Evolutionary conservation across 192 early-diverging fungal species (phyloP).

Genomic region (Glomus cerebriforme): DNA sequence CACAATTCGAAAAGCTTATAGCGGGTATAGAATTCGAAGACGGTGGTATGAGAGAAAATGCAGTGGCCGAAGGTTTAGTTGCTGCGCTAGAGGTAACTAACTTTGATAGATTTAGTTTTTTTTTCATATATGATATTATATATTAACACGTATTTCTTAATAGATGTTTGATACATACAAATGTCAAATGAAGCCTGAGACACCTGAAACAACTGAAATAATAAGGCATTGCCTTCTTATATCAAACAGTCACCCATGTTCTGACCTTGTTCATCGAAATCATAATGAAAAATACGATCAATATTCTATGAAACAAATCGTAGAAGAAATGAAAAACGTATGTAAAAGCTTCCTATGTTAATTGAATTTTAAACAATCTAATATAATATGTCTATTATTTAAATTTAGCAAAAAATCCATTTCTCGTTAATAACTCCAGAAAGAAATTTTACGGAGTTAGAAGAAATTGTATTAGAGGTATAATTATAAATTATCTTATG

Average conservation of each 20-base stretch:
- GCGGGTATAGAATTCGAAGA: slow-evolving; percentile 41
- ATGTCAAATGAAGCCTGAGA: background rate
- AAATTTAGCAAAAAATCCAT: slow-evolving; percentile 36
- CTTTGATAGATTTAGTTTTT: background rate
- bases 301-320: slow-evolving; percentile 43
- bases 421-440: slow-evolving; percentile 46
- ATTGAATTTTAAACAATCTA: background rate
- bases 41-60: slow-evolving; percentile 52
- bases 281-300: slow-evolving; percentile 49
- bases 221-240: slow-evolving; percentile 53
- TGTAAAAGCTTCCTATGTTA: background rate
- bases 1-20: slow-evolving; percentile 43
- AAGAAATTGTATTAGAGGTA: slow-evolving; percentile 35
- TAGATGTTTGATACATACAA: slow-evolving; percentile 51
- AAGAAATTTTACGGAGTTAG: slow-evolving; percentile 38
- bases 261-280: slow-evolving; percentile 41
- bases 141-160: background rate
- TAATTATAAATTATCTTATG: background rate
- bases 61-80: slow-evolving; percentile 58
- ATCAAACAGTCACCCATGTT: slow-evolving; percentile 46
- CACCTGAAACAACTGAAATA: slow-evolving; percentile 35
- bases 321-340: slow-evolving; percentile 53
- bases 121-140: background rate
- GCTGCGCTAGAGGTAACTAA: slow-evolving; percentile 54
- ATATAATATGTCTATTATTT: background rate